Percentiles rank a stretch among this genome's conserved stretches.
Evolutionary conservation across 2,329 filamentous ascomycete species (phyloP).

Genomic region (Gnomoniopsis sp.): DNA sequence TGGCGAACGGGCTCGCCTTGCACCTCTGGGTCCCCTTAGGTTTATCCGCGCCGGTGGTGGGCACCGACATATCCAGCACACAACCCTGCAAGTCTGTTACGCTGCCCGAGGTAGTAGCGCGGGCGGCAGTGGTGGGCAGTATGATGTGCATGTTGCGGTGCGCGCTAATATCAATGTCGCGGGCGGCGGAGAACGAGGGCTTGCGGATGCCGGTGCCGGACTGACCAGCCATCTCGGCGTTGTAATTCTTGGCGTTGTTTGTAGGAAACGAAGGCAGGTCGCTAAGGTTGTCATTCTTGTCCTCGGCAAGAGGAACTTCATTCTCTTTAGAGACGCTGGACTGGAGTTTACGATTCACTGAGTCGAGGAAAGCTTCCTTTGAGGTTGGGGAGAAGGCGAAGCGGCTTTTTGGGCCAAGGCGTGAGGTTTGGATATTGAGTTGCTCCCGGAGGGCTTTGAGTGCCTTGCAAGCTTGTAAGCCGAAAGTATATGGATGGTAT

Average conservation of each 20-base stretch:
- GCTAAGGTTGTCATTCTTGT: slow-evolving; percentile 22
- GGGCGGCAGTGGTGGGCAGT: slow-evolving; percentile 66
- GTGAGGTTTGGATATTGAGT: slow-evolving; percentile 65
- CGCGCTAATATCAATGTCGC: slow-evolving; percentile 61
- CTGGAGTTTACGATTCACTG: slow-evolving; percentile 5
- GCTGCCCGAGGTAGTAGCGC: slow-evolving; percentile 70
- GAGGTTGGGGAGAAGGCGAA: slow-evolving; percentile 69
- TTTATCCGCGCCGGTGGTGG: slow-evolving; percentile 40
- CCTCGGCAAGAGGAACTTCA: slow-evolving; percentile 19
- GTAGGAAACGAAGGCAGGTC: slow-evolving; percentile 32
- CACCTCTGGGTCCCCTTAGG: not conserved
- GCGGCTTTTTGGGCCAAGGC: slow-evolving; percentile 67
- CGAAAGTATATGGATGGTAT: not conserved
- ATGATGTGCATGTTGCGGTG: slow-evolving; percentile 72
- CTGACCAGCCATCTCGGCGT: slow-evolving; percentile 48
- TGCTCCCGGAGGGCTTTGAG: slow-evolving; percentile 80
- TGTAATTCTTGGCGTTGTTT: slow-evolving; percentile 46
- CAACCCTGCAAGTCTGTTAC: slow-evolving; percentile 67
- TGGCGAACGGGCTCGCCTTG: slow-evolving; percentile 63
- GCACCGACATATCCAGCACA: slow-evolving; percentile 76
- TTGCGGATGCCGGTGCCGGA: slow-evolving; percentile 45
- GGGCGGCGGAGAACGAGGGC: slow-evolving; percentile 60
- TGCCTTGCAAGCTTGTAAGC: slow-evolving; percentile 43
- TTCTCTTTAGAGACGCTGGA: not conserved
- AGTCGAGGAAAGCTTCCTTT: slow-evolving; percentile 16